phyloP scores from a whole-genome alignment of 352 stramenopile species.

The Globisporangium takayamanum region DNA sequence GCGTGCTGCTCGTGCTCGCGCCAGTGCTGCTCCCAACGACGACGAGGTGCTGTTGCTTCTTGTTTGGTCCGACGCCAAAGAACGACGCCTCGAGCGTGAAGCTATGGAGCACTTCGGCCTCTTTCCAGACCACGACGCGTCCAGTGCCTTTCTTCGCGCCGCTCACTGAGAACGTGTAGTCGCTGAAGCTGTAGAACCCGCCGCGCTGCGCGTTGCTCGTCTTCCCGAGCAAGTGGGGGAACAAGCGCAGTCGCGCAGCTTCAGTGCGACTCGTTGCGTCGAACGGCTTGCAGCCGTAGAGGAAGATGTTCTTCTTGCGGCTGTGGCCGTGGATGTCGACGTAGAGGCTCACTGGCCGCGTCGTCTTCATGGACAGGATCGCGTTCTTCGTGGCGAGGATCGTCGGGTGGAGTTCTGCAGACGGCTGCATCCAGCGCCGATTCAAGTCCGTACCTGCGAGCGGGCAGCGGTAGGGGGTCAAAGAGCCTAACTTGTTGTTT shows the following conservation, averaged over 20 bases:
- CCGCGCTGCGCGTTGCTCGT: constrained; percentile 29
- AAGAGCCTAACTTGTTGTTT: no score
- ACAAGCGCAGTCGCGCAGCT: constrained; percentile 49
- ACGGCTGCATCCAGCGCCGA: constrained; percentile 57
- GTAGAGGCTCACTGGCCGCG: constrained; percentile 57
- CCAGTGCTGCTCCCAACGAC: constrained; percentile 4
- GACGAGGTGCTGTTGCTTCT: constrained; percentile 11
- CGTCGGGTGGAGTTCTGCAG: constrained; percentile 56
- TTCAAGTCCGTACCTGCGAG: constrained; percentile 88
- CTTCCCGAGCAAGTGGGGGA: constrained; percentile 65
- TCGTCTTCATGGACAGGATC: constrained; percentile 41
- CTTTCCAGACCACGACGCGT: constrained; percentile 58
- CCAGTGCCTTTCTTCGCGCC: constrained; percentile 54
- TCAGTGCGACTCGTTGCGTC: constrained; percentile 30
- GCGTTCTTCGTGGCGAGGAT: constrained; percentile 74
- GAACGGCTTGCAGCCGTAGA: constrained; percentile 71
- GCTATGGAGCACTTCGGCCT: constrained; percentile 61
- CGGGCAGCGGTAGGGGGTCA: constrained; percentile 81
- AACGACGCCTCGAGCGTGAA: constrained; percentile 79
- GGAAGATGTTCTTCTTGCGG: constrained; percentile 85
- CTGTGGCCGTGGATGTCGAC: constrained; percentile 89
- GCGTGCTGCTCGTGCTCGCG: not conserved
- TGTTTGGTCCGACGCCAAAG: constrained; percentile 44
- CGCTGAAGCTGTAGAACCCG: constrained; percentile 56
- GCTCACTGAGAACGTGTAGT: constrained; percentile 70